A percentile compares a stretch with the other conserved stretches of the same genome.
These are phyloP conservation scores for Dorcoceras hygrometricum DNA, from an alignment of 257 asterid species.

Conservation along the genomic window DNA sequence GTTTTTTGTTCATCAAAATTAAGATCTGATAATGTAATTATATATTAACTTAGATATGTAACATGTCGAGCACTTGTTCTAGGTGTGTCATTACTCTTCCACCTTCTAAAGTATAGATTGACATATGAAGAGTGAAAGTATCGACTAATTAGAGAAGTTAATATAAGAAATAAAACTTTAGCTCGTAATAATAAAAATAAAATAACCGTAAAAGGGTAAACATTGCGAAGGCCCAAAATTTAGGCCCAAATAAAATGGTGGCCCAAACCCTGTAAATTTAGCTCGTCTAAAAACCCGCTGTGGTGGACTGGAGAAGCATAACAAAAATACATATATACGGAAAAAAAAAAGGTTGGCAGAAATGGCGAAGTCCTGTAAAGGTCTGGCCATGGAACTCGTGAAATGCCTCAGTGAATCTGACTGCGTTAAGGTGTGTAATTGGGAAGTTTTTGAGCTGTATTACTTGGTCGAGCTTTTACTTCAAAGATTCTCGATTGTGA, in stretches of 20 bases:
- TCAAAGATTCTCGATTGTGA: conserved; percentile 13
- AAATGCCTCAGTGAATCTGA: conserved; percentile 94
- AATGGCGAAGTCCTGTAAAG: conserved; percentile 95
- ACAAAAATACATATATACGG: background rate
- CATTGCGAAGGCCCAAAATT: background rate
- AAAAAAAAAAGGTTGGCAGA: conserved; percentile 5
- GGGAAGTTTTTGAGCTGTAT: background rate
- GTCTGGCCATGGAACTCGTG: conserved; percentile 84
- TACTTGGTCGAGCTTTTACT: background rate
- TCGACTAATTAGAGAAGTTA: no score
- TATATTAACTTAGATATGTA: no score
- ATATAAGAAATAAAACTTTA: no score
- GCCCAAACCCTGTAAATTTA: background rate
- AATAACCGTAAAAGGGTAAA: no score
- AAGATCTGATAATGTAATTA: no score
- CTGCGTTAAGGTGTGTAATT: conserved; percentile 64
- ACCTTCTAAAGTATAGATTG: no score
- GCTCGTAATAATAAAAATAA: no score
- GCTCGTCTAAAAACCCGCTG: background rate
- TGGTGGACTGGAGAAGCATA: conserved; percentile 5
- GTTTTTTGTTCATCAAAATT: no score
- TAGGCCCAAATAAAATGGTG: background rate
- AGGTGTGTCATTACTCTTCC: no score
- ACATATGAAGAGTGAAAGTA: no score
- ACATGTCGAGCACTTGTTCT: no score